phyloP scores from a whole-genome alignment of 2,329 filamentous ascomycete genomes.

The Neocucurbitaria cava region DNA sequence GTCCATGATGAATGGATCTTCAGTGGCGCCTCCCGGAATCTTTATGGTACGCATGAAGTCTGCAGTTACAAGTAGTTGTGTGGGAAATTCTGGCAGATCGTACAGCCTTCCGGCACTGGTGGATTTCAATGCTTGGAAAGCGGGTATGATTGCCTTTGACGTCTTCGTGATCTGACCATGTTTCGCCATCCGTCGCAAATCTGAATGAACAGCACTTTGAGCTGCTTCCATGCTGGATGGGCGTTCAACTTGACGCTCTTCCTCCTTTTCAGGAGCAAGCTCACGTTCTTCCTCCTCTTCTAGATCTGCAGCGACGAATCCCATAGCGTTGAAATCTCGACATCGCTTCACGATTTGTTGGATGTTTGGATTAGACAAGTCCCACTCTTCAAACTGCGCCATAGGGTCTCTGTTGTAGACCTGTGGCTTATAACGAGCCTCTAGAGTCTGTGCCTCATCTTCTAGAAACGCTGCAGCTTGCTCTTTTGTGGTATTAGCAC shows the following conservation, averaged over 20 bases:
- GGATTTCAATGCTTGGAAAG: conserved; percentile 53
- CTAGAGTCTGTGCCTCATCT: conserved; percentile 60
- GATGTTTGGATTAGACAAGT: conserved; percentile 25
- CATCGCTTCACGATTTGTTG: conserved; percentile 26
- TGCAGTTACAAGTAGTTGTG: conserved; percentile 54
- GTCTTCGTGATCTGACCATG: conserved; percentile 40
- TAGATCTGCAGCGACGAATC: conserved; percentile 50
- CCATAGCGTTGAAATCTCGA: conserved; percentile 32
- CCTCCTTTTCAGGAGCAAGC: conserved; percentile 68
- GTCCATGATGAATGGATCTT: conserved; percentile 44
- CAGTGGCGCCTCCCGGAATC: conserved; percentile 3
- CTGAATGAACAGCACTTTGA: conserved; percentile 52
- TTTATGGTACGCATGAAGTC: conserved; percentile 61
- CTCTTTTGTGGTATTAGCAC: conserved; percentile 16
- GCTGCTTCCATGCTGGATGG: conserved; percentile 52
- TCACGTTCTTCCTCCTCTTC: conserved; percentile 74
- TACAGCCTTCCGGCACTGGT: conserved; percentile 52
- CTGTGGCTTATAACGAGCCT: conserved; percentile 59
- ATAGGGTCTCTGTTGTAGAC: not conserved
- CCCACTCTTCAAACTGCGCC: conserved; percentile 10
- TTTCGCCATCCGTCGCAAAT: conserved; percentile 52
- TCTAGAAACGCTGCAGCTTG: conserved; percentile 60
- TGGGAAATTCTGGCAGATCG: conserved; percentile 46
- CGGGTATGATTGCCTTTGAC: conserved; percentile 51
- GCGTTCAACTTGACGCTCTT: conserved; percentile 63